These are phyloP conservation scores for Leishmania lainsoni DNA, from an alignment of 208 protist species.

Conservation along the genomic window DNA sequence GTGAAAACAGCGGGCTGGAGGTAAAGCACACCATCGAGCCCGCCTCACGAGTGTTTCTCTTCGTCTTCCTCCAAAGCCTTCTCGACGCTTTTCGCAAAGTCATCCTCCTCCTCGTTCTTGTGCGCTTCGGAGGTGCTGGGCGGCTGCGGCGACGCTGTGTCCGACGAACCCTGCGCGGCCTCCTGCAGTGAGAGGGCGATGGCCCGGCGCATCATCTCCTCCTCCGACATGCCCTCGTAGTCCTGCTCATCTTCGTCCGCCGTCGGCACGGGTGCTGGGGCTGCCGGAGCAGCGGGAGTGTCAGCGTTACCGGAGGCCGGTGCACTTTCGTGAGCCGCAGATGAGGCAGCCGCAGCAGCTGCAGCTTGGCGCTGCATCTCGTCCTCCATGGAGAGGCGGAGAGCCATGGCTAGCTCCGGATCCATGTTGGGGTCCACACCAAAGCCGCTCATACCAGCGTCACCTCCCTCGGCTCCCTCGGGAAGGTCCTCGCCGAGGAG, in stretches of 20 bases:
- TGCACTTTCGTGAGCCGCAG: conserved; percentile 20
- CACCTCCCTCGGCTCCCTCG: conserved; percentile 22
- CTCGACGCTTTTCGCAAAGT: conserved; percentile 42
- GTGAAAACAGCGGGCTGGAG: too few species aligned
- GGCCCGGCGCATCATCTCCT: conserved; percentile 82
- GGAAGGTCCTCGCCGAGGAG: conserved; percentile 58
- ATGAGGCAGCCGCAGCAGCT: conserved; percentile 40
- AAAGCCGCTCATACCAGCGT: conserved; percentile 54
- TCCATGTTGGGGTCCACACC: conserved; percentile 92
- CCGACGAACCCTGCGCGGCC: conserved; percentile 5
- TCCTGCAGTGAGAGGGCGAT: conserved; percentile 85
- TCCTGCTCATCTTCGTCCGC: conserved; percentile 22
- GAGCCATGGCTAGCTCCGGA: conserved; percentile 95
- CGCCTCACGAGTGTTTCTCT: conserved; percentile 25
- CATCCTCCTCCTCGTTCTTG: conserved; percentile 40
- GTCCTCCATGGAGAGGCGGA: conserved; percentile 95
- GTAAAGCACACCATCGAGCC: neutral
- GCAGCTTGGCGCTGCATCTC: conserved; percentile 90
- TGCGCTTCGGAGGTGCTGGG: neutral
- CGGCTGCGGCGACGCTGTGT: neutral
- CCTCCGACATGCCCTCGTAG: conserved; percentile 77
- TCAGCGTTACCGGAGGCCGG: conserved; percentile 11
- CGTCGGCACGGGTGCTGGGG: neutral
- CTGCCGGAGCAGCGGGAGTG: conserved; percentile 4
- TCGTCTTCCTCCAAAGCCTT: conserved; percentile 40